Evolutionary conservation across 192 early-diverging fungal species (phyloP), one percentile per base, ranked within the genome.

Genomic region (Coemansia sp.): DNA sequence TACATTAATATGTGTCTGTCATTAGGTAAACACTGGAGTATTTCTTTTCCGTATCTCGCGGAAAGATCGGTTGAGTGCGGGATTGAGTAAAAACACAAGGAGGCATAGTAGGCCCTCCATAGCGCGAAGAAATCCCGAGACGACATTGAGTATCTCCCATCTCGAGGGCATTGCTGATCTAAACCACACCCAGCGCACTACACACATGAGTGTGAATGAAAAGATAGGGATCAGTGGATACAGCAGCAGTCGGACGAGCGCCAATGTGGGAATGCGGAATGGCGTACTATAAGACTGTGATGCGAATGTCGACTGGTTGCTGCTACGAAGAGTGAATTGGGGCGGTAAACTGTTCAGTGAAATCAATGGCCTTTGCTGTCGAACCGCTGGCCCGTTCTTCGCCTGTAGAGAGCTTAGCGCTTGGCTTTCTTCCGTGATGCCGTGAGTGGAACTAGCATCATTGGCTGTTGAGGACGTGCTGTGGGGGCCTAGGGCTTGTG

Each of bases 171-270:
- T 75, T 1, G 61, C 60, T 0, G 81, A 78, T 22, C 76, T 61
- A 60, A 84, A 84, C 76, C 77, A 84, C 18, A 84, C 77, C 81
- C 81, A 84, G 0, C 81, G 76, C 1, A 84, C 81, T 2, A 84
- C 73, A 29, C 73, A 74, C 81, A 84, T 84, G 10, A 84, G 74
- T 1, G 81, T 84, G n/a, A 84, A 76, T 27, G 81, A 76, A 13
- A 78, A 60, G 46, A 84, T 84, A 0, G 81, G 81, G 16, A 84
- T 79, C 11, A 84, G 68, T 29, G 81, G 81, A 22, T 84, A 84
- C 61, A 84, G 70, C 27, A 84, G 55, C 11, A 84, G 47, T 1
- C 81, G 81, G 18, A 79, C 67, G 2, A 84, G 51, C 0, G 77
- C 81, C 52, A 84, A 55, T 0, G 81, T 78, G 27, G 81, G 77